Conservation (phyloP, 129 eudicot genomes). For the Logfia minima region DNA sequence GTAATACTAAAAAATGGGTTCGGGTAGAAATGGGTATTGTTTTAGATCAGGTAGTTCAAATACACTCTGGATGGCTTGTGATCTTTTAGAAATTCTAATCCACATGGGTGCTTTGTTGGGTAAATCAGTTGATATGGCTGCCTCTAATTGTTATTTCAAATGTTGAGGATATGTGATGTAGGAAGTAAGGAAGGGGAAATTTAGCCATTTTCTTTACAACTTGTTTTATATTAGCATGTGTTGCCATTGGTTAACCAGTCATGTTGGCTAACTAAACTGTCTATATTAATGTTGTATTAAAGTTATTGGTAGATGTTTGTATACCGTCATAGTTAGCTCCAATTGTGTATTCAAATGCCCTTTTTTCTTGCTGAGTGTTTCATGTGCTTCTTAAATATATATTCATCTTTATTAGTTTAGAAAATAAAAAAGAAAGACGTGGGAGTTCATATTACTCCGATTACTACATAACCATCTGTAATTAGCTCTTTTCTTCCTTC, state of each 20-base stretch:
- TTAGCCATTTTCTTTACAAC: too few relatives aligned
- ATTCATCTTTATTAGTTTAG: too few relatives aligned
- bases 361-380: too few relatives aligned
- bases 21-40: not conserved
- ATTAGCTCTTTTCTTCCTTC: not conserved
- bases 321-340: not conserved
- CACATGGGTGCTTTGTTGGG: not conserved
- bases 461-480: not conserved
- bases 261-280: not conserved
- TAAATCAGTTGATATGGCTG: not conserved
- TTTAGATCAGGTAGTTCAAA: too few relatives aligned
- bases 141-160: not conserved
- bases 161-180: not conserved
- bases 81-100: too few relatives aligned
- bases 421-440: too few relatives aligned
- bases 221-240: not conserved
- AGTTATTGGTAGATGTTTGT: not conserved
- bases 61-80: not conserved
- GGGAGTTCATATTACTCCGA: not conserved
- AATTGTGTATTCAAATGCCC: too few relatives aligned
- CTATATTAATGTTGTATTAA: not conserved
- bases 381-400: too few relatives aligned
- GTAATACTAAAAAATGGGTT: too few relatives aligned
- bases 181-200: not conserved
- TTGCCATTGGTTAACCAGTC: not conserved